Percentiles rank a stretch among this genome's conserved stretches.
These are phyloP conservation scores for Knoxdaviesia proteae DNA, from an alignment of 2,329 filamentous ascomycete genomes.

Conservation along the genomic window DNA sequence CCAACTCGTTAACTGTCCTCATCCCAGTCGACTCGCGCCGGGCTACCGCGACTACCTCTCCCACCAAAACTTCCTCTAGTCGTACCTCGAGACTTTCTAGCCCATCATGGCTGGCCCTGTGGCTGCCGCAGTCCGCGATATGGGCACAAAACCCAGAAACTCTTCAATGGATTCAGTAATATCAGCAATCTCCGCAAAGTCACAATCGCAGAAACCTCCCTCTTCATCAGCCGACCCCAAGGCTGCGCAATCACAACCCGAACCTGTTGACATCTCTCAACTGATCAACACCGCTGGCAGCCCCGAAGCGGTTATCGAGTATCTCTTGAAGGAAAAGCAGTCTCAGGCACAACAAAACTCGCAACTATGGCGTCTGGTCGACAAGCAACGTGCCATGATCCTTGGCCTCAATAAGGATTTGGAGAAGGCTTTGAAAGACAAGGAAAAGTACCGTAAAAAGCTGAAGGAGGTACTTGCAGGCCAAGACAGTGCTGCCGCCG, in stretches of 20 bases:
- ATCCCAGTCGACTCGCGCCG: constrained; percentile 1
- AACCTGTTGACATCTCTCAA: constrained; percentile 52
- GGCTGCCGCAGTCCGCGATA: constrained; percentile 17
- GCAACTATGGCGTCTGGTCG: constrained; percentile 85
- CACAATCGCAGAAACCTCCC: too few species aligned
- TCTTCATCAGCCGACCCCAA: constrained; percentile 25
- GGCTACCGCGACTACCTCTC: not conserved
- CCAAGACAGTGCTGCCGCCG: not conserved
- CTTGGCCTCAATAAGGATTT: constrained; percentile 86
- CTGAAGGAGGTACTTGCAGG: constrained; percentile 48
- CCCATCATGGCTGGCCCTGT: constrained; percentile 27
- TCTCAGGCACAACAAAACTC: constrained; percentile 74
- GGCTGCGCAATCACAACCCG: constrained; percentile 35
- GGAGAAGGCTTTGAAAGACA: constrained; percentile 77
- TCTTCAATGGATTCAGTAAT: constrained; percentile 89
- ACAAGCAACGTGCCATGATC: constrained; percentile 91
- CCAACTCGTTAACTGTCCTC: constrained; percentile 3
- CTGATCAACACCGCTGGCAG: constrained; percentile 73
- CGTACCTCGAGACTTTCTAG: constrained; percentile 10
- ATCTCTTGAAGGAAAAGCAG: constrained; percentile 79
- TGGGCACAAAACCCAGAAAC: constrained; percentile 38
- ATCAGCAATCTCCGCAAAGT: constrained; percentile 46
- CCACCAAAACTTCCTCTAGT: too few species aligned
- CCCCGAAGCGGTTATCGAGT: constrained; percentile 70
- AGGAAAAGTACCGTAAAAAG: constrained; percentile 82